Evolutionary conservation across 139 green algal species (phyloP), one percentile per base, ranked within the genome.

Genomic region (Nannochloris sp.): DNA sequence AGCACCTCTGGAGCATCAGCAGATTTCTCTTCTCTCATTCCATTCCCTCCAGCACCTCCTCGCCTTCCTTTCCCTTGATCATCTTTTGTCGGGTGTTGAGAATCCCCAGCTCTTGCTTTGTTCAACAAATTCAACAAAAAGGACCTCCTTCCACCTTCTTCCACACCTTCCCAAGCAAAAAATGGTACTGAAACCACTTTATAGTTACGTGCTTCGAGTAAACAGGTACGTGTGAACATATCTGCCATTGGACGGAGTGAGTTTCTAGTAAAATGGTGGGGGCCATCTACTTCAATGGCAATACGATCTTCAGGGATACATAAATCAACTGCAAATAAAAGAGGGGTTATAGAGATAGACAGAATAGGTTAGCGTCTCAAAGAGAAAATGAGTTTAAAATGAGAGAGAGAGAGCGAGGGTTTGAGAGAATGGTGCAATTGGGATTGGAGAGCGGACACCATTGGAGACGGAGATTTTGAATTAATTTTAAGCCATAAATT

Each of bases 201-300:
- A 75, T 75, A 85, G 35, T 68, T 68, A 36, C 76, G 54, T 15
- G 67, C 72, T 7, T 48, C 1, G 30, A 83, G 66, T 63, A 84
- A 62, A 13, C 33, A 34, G 32, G 39, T 39, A 35, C 71, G 23
- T 13, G 30, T n/a, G 24, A 53, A 31, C 31, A 60, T 70, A 27
- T 73, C 48, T 2, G 61, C 79, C 36, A 79, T 46, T 10, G 75
- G 79, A 27, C 67, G 44, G 33, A 63, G 64, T 14, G 64, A 73
- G 60, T 84, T 85, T 45, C 65, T 23, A 12, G 76, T 81, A 68
- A 80, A 85, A 71, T 85, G 79, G 39, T 60, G 73, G 8, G 79
- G 79, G 13, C 79, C 79, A 33, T 85, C 79, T 24, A 83, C 71
- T 51, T 85, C 79, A 12, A 85, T 54, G 0, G 72, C 76, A 14